Conservation (phyloP, 805 yeast genomes). For the Isabelozyma rhagii region DNA sequence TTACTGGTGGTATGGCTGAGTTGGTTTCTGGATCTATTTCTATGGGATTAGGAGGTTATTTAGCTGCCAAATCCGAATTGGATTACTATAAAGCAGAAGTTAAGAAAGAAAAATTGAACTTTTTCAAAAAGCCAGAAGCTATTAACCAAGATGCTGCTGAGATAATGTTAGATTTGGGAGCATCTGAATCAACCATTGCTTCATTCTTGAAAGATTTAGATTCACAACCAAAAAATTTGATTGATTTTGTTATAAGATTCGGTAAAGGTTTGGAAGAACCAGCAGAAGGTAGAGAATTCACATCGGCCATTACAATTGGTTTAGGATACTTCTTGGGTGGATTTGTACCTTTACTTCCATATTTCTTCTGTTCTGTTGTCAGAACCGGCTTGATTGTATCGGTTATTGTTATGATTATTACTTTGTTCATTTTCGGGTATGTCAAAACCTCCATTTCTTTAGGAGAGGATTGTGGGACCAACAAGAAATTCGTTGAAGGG, state of each 20-base stretch:
- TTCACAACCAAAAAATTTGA: conserved; percentile 70
- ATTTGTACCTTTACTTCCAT: conserved; percentile 85
- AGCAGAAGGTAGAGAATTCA: conserved; percentile 83
- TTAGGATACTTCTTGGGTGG: conserved; percentile 89
- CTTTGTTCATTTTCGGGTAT: conserved; percentile 84
- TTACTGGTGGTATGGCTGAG: conserved; percentile 98
- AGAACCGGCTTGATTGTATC: conserved; percentile 73
- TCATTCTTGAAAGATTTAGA: conserved; percentile 77
- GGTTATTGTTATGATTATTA: conserved; percentile 76
- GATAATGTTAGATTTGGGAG: conserved; percentile 70
- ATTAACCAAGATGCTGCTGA: conserved; percentile 80
- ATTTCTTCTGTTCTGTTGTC: conserved; percentile 78
- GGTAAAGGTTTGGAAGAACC: conserved; percentile 96
- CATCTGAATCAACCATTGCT: conserved; percentile 68
- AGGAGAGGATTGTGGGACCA: conserved; percentile 67
- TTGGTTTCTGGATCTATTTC: conserved; percentile 94
- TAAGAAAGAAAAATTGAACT: conserved; percentile 62
- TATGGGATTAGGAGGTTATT: conserved; percentile 96
- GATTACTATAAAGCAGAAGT: conserved; percentile 75
- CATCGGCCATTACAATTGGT: conserved; percentile 89
- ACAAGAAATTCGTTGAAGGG: conserved; percentile 71
- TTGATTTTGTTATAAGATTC: conserved; percentile 81
- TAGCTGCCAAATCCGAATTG: conserved; percentile 88
- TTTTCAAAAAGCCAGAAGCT: conserved; percentile 60
- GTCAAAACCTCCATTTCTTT: conserved; percentile 80